Percentiles rank a stretch among this genome's conserved stretches.
Conservation (phyloP, 352 stramenopile species). For the Globisporangium splendens region DNA sequence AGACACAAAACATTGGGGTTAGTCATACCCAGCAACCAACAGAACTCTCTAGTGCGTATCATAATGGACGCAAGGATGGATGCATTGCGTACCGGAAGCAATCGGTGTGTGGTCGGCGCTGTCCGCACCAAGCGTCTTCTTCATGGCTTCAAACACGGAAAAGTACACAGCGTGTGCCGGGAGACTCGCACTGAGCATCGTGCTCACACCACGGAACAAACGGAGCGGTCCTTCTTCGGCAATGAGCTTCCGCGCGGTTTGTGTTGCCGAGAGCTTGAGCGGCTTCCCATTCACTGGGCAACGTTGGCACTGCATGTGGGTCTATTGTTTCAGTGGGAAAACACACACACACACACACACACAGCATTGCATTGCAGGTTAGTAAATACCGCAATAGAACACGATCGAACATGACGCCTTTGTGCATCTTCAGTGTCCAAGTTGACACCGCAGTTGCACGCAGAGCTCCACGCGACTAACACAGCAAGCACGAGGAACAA, state of each 20-base stretch:
- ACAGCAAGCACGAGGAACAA: too few relatives aligned
- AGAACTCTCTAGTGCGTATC: not conserved
- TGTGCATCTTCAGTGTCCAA: too few relatives aligned
- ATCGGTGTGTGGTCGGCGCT: constrained; percentile 63
- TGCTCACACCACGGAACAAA: constrained; percentile 96
- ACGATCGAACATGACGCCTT: not conserved
- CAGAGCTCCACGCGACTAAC: too few relatives aligned
- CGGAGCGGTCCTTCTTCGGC: constrained; percentile 68
- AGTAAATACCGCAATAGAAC: not conserved
- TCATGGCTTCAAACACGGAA: constrained; percentile 90
- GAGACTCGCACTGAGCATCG: constrained; percentile 97
- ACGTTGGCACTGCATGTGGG: constrained; percentile 93
- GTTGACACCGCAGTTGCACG: too few relatives aligned
- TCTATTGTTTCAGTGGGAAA: constrained; percentile 63
- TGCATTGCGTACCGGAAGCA: constrained; percentile 34
- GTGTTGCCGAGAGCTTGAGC: constrained; percentile 49
- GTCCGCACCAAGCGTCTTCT: constrained; percentile 78
- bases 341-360: not conserved
- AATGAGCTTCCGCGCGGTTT: constrained; percentile 62
- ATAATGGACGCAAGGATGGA: not conserved
- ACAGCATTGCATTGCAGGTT: too few relatives aligned
- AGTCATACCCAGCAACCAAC: not conserved
- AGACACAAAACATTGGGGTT: not conserved
- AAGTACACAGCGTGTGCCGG: constrained; percentile 95
- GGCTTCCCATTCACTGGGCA: constrained; percentile 66